Conservation (phyloP, 441 rosid genomes). For the Jatropha podagrica region DNA sequence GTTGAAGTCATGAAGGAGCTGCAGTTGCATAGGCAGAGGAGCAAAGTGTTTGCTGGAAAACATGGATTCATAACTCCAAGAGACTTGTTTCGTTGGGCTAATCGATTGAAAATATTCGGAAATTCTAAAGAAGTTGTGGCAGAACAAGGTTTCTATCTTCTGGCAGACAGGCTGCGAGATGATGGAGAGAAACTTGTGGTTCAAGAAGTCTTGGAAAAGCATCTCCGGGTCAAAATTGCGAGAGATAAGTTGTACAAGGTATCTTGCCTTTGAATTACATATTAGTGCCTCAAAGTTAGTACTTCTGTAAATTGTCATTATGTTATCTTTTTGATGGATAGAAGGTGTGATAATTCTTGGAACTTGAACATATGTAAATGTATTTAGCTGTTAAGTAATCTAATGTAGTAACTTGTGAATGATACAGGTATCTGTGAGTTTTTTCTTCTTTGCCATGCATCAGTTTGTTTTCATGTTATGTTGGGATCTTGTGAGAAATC, state of each 20-base stretch:
- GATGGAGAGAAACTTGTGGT: constrained; percentile 81
- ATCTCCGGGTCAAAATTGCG: constrained; percentile 59
- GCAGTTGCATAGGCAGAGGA: constrained; percentile 88
- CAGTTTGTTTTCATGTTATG: not conserved
- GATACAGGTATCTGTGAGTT: not conserved
- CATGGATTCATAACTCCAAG: constrained; percentile 98
- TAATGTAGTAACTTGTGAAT: not conserved
- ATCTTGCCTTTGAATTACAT: constrained; percentile 21
- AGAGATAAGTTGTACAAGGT: constrained; percentile 81
- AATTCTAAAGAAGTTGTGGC: constrained; percentile 84
- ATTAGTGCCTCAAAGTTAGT: not conserved
- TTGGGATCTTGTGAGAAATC: not conserved
- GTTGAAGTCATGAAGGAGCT: constrained; percentile 95
- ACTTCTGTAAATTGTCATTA: not conserved
- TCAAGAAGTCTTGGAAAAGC: constrained; percentile 74
- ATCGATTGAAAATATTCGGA: constrained; percentile 70
- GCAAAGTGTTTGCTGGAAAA: constrained; percentile 99
- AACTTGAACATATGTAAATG: not conserved
- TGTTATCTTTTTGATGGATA: not conserved
- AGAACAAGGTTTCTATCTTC: constrained; percentile 88
- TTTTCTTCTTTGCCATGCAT: not conserved
- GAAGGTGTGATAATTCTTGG: not conserved
- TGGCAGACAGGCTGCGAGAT: constrained; percentile 96
- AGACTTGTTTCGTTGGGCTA: constrained; percentile 98
- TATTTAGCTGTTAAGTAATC: not conserved